Base-by-base conservation (phyloP, 148 eudicot genomes). In the Selenicereus undatus region DNA sequence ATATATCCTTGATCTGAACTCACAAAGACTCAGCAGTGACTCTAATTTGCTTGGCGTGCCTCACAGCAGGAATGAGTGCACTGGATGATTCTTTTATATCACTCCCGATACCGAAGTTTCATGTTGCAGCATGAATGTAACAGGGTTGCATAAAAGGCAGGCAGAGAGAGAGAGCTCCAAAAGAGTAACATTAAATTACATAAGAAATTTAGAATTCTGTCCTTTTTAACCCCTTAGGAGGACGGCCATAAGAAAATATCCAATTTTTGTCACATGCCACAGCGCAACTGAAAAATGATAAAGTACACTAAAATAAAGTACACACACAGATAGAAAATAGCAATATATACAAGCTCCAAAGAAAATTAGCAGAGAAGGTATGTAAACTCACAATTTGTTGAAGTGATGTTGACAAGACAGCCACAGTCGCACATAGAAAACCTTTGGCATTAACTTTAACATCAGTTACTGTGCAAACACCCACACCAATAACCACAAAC, bases 381-480 rank as follows among this genome's bases (percentile, higher is more conserved):
- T 73, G 76, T 20, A 36, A 77, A 89, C 97, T 92, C 79, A 92
- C 97, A 85, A 91, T 92, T 83, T 92, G 97, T 77, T 92, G 97
- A 79, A 92, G 81, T 73, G 97, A 92, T 58, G 97, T 92, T 20
- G 89, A 85, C 27, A 92, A 54, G 69, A 92, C 97, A 52, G 92
- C 97, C 76, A 91, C 88, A 79, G 87, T 79, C 68, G 97, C 97
- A 84, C 97, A 92, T 24, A 92, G 24, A 84, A 92, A 92, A 66
- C 97, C 97, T 86, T 91, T 92, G 79, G 90, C 89, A 78, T 92
- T 92, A 62, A 92, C 91, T 83, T 92, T 92, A 75, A 92, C 94
- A 24, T 92, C 93, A 71, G 97, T 92, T 42, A 92, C 90, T 24
- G 97, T 92, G 91, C 97, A 92, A 80, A 92, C 93, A 43, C 97